Percentiles rank a stretch among this genome's conserved stretches.
Evolutionary conservation across 768 basidiomycete genomes (phyloP).

Genomic region (Phaffia australis): DNA sequence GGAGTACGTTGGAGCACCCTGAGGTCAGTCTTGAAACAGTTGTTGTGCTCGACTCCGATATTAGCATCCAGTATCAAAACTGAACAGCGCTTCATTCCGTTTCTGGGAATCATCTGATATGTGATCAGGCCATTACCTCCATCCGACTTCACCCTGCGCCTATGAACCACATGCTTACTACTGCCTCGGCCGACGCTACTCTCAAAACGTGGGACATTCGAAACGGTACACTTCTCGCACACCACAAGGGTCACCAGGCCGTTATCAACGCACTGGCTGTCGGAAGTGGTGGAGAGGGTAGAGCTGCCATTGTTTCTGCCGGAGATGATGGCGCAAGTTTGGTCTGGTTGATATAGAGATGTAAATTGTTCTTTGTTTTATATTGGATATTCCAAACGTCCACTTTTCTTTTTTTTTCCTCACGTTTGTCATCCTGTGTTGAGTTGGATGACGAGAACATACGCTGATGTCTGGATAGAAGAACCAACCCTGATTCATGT

Average conservation of each 20-base stretch:
- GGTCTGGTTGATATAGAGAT: conserved; percentile 46
- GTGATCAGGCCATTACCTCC: conserved; percentile 75
- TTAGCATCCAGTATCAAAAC: not conserved
- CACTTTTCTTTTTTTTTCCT: no score
- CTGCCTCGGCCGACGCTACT: conserved; percentile 74
- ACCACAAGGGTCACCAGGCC: conserved; percentile 71
- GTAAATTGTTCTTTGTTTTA: not conserved
- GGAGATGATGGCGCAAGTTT: conserved; percentile 82
- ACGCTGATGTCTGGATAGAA: no score
- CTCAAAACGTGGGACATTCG: conserved; percentile 88
- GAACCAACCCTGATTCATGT: no score
- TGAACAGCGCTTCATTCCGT: not conserved
- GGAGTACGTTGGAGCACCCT: conserved; percentile 64
- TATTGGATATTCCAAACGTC: not conserved
- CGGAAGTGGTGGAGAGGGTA: conserved; percentile 38
- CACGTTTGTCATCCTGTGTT: no score
- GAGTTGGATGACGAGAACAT: no score
- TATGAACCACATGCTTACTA: conserved; percentile 64
- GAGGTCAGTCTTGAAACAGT: conserved; percentile 46
- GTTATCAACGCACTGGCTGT: conserved; percentile 66
- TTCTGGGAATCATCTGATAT: no score
- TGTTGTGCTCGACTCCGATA: not conserved
- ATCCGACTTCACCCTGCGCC: conserved; percentile 64
- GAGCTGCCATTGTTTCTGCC: conserved; percentile 59
- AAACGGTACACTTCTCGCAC: conserved; percentile 62